Base-by-base conservation (phyloP, 768 basidiomycete genomes). In the Phylloporus sp. region DNA sequence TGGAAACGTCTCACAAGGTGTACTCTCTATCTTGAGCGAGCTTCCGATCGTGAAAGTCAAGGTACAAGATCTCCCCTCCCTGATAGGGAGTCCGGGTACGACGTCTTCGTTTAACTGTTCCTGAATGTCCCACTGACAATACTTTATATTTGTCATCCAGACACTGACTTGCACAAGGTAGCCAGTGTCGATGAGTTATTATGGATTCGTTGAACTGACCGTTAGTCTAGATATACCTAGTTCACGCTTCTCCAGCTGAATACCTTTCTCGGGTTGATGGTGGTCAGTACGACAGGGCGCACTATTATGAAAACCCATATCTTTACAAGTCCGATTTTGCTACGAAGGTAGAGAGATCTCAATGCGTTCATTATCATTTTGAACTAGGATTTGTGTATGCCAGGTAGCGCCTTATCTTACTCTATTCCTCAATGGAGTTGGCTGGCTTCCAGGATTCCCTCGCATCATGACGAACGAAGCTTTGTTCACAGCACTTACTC, bases 391-490 rank as follows among this genome's bases (percentile, higher is more conserved):
- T 26, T 12, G 31, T 12, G 31, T 5, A 10, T n/a, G 8, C 10
- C 53, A 93, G 88, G 75, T 95, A 28, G 90, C 91, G 1, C 93
- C 91, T 0, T 91, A 90, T 66, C 74, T 92, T 4, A 91, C 89
- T 0, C 78, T 95, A 7, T 78, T 95, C 54, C 73, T 95, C 45
- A 92, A 97, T 60, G 94, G 91, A 13, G 80, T 85, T 0, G 92
- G 91, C 27, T 95, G 94, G 93, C 73, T 82, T 5, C 77, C 81
- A 0, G 78, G 75, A 0, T 95, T 80, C 70, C 94, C 94, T 20
- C 80, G 89, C 6, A 70, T 95, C 4, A 85, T 95, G 80, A 80
- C 80, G 1, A 88, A 78, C 18, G 73, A 74, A 0, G 82, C 88
- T 55, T 73, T 94, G 8, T 64, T 70, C 0, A 64, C 67, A 2